Conservation (phyloP, 2,329 filamentous ascomycete genomes). For the Cladorrhinum sp. region DNA sequence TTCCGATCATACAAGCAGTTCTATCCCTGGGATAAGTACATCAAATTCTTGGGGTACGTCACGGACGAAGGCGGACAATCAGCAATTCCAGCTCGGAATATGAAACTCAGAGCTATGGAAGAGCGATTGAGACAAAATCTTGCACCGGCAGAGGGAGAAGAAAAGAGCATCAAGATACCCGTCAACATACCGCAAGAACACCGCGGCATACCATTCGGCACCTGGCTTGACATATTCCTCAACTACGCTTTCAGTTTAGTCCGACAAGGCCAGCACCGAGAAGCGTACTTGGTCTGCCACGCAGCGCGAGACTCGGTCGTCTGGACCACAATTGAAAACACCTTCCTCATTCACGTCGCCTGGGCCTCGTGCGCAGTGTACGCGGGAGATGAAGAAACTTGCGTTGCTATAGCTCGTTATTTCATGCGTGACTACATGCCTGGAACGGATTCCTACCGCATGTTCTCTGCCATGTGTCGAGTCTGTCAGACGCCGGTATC, state of each 20-base stretch:
- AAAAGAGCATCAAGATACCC: conserved; percentile 23
- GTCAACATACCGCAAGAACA: conserved; percentile 37
- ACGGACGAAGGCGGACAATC: conserved; percentile 33
- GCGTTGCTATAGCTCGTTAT: conserved; percentile 70
- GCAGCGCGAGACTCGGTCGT: conserved; percentile 77
- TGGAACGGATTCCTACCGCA: conserved; percentile 75
- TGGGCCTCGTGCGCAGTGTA: conserved; percentile 85
- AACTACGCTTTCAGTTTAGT: conserved; percentile 80
- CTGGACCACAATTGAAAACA: conserved; percentile 67
- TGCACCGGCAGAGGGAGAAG: conserved; percentile 29
- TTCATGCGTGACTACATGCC: conserved; percentile 82
- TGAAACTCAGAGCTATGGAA: conserved; percentile 53
- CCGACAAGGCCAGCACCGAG: conserved; percentile 60
- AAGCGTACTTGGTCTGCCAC: conserved; percentile 77
- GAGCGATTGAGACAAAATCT: conserved; percentile 52
- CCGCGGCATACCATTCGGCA: conserved; percentile 74
- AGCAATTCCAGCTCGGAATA: conserved; percentile 33
- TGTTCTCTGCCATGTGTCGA: conserved; percentile 76
- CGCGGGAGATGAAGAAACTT: conserved; percentile 74
- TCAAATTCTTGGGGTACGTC: conserved; percentile 51
- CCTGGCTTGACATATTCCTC: conserved; percentile 88
- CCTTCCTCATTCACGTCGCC: conserved; percentile 71
- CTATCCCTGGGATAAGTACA: conserved; percentile 65
- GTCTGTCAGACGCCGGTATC: conserved; percentile 69
- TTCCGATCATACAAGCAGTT: conserved; percentile 63